Conservation (phyloP, 495 filamentous ascomycete species). For the Diplogelasinospora grovesii region DNA sequence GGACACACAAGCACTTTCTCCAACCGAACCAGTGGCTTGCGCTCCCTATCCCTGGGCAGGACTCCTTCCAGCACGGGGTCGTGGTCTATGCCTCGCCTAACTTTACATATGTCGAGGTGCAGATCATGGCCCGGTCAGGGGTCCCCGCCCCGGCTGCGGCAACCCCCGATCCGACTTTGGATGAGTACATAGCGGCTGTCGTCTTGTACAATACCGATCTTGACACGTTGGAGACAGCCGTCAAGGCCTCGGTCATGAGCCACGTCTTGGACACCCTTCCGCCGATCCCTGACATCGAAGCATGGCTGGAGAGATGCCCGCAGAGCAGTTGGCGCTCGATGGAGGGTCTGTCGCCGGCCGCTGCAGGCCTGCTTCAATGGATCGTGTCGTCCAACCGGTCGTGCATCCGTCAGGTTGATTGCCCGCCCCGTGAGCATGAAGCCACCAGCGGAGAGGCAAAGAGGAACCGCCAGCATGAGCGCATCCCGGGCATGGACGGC, state of each 20-base stretch:
- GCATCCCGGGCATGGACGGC: slow-evolving; percentile 56
- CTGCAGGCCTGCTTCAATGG: slow-evolving; percentile 71
- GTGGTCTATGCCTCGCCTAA: no score
- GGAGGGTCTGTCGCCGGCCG: slow-evolving; percentile 58
- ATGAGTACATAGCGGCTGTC: slow-evolving; percentile 40
- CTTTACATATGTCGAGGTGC: no score
- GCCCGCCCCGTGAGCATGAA: background rate
- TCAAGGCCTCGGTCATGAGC: slow-evolving; percentile 51
- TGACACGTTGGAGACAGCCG: slow-evolving; percentile 18
- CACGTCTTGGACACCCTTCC: slow-evolving; percentile 64
- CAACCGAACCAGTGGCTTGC: slow-evolving; percentile 12
- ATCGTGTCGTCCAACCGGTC: slow-evolving; percentile 88
- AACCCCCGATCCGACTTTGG: slow-evolving; percentile 21
- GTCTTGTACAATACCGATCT: slow-evolving; percentile 27
- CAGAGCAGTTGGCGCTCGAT: slow-evolving; percentile 50
- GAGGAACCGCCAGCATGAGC: slow-evolving; percentile 35
- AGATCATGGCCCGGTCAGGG: no score
- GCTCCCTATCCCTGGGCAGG: slow-evolving; percentile 4
- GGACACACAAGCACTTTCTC: no score
- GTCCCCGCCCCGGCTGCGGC: no score
- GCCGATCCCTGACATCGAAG: slow-evolving; percentile 53
- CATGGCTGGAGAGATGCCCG: slow-evolving; percentile 44
- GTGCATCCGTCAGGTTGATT: slow-evolving; percentile 60
- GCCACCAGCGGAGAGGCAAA: slow-evolving; percentile 8
- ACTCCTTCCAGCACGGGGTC: background rate